phyloP scores from a whole-genome alignment of 257 asterid species.

The Solanum pennellii region DNA sequence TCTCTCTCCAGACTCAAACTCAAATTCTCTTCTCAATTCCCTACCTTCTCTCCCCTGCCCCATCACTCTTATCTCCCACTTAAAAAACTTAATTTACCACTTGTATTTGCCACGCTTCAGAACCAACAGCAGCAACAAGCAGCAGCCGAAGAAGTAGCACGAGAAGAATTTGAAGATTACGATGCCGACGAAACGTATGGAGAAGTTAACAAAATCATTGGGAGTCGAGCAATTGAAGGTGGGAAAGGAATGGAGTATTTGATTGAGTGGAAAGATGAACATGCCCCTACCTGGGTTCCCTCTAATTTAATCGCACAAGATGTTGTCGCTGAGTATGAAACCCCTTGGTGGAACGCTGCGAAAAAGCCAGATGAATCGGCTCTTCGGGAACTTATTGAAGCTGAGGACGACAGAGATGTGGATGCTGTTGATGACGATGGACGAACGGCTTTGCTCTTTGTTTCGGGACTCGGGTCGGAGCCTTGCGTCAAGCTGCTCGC shows the following conservation, averaged over 20 bases:
- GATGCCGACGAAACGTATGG: constrained; percentile 63
- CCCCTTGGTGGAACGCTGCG: constrained; percentile 94
- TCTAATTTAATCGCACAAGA: constrained; percentile 72
- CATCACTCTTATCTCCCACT: constrained; percentile 16
- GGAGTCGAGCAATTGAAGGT: constrained; percentile 43
- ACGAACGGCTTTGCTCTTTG: constrained; percentile 80
- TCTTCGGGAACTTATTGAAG: constrained; percentile 26
- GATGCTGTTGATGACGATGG: constrained; percentile 80
- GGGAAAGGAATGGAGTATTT: constrained; percentile 74
- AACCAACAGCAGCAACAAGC: constrained; percentile 16
- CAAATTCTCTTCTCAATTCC: constrained; percentile 18
- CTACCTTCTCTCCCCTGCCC: constrained; percentile 18
- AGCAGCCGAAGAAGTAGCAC: background rate
- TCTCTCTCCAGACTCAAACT: constrained; percentile 60
- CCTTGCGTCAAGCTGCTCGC: constrained; percentile 48
- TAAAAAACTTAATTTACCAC: background rate
- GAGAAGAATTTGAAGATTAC: constrained; percentile 30
- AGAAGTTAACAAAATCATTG: constrained; percentile 67
- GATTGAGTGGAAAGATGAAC: constrained; percentile 89
- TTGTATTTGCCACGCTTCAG: constrained; percentile 43
- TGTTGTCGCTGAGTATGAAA: constrained; percentile 79
- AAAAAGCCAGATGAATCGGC: constrained; percentile 61
- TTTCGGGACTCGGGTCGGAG: constrained; percentile 86
- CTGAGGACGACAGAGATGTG: constrained; percentile 53
- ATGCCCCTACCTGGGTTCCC: constrained; percentile 93